Base-by-base conservation (phyloP, 345 rosid species). In the Adansonia digitata region DNA sequence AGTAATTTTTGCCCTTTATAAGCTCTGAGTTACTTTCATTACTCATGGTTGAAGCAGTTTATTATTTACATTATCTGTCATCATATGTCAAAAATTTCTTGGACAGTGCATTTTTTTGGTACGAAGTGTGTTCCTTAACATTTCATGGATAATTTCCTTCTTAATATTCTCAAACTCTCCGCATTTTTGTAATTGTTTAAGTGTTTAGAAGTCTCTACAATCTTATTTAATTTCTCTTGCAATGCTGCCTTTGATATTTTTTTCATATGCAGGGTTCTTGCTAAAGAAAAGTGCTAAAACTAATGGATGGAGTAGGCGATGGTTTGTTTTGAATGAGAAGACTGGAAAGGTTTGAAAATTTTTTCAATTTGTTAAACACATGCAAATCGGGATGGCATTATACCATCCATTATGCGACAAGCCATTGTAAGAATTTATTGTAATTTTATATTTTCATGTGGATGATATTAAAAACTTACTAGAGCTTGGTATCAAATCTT, bases 311-410 rank as follows among this genome's bases (percentile, higher is more conserved):
- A 88, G 92, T 69, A 87, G 82, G 82, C 85, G 93, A 77, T 94
- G 98, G 98, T 94, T 94, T 87, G 98, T 94, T 59, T 75, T 94
- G 71, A 94, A 92, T 83, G 98, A 89, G 77, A 94, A 92, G 78
- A 88, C 87, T 67, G 94, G 97, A 85, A 94, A 94, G 98, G 98
- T 91, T 73, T 53, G 82, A 34, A 27, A 27, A 34, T 7, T 17
- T 70, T 31, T 13, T 49, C 40, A 8, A 22, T 35, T 52, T 71
- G 45, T 14, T 69, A 18, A 69, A 22, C 10, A 18, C 7, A n/a
- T 43, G 7, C 27, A 27, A 59, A 45, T 18, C 31, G 12, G 40
- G 65, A 11, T 70, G 43, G 42, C 60, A 18, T 5, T 35, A 15
- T 53, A 52, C 12, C 1, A 15, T 34, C 46, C 34, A 5, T 34